Conservation (phyloP, 176 grass and related monocot species). For the Rhipidocladum racemiflorum region DNA sequence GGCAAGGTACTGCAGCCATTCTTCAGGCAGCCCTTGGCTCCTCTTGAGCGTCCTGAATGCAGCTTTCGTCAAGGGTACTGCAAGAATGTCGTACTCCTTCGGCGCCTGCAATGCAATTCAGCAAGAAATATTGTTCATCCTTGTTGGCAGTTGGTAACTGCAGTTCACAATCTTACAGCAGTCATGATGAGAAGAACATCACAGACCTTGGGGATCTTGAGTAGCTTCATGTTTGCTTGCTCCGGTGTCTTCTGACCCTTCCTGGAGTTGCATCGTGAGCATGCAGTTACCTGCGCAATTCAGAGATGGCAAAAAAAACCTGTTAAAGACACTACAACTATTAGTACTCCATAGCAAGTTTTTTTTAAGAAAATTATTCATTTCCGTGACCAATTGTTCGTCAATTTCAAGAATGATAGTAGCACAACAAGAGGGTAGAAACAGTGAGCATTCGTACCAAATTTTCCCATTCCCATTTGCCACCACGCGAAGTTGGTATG, state of each 20-base stretch:
- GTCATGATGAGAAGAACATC: background rate
- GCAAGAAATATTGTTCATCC: background rate
- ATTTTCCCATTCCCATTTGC: conserved; percentile 97
- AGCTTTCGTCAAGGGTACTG: conserved; percentile 65
- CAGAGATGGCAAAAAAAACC: background rate
- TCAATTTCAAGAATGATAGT: background rate
- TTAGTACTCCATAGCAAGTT: background rate
- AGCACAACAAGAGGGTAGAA: background rate
- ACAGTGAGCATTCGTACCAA: conserved; percentile 41
- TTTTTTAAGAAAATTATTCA: background rate
- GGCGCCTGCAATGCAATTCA: conserved; percentile 54
- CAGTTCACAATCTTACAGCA: background rate
- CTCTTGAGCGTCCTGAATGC: conserved; percentile 65
- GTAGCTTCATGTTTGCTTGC: conserved; percentile 79
- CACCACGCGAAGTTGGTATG: conserved; percentile 74
- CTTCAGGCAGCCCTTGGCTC: conserved; percentile 71
- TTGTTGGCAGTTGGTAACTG: background rate
- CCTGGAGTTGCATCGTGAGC: conserved; percentile 83
- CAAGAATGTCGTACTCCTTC: conserved; percentile 74
- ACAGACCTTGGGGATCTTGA: conserved; percentile 67
- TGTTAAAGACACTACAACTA: background rate
- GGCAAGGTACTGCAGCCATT: conserved; percentile 71
- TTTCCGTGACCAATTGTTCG: background rate
- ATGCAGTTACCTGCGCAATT: conserved; percentile 79
- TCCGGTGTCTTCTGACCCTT: conserved; percentile 79